Percentiles rank a stretch among this genome's conserved stretches.
These are phyloP conservation scores for Solanum piurae DNA, from an alignment of 257 asterid genomes.

Conservation along the genomic window DNA sequence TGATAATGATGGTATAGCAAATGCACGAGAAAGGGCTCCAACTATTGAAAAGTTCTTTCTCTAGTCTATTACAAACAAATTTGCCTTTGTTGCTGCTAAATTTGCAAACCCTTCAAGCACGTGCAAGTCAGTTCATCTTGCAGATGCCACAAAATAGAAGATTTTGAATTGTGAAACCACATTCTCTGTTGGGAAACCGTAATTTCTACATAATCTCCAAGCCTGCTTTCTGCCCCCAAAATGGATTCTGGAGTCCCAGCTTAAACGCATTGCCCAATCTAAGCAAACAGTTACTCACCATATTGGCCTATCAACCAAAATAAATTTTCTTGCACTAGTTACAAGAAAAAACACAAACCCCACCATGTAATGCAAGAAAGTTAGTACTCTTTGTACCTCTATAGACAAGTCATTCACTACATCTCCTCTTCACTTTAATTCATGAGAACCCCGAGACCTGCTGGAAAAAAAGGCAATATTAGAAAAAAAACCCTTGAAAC, in stretches of 20 bases:
- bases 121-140: constrained; percentile 23
- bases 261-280: constrained; percentile 34
- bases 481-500: not conserved
- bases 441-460: not conserved
- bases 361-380: constrained; percentile 26
- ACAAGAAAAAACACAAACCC: constrained; percentile 19
- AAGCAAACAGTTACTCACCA: constrained; percentile 57
- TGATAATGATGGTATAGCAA: constrained; percentile 62
- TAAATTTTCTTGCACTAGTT: constrained; percentile 10
- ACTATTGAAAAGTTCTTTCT: constrained; percentile 54
- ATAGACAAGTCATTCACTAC: constrained; percentile 4
- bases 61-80: constrained; percentile 37
- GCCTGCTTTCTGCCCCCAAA: constrained; percentile 29
- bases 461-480: not conserved
- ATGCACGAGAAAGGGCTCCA: constrained; percentile 59
- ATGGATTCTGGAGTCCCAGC: constrained; percentile 36
- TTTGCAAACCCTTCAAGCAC: constrained; percentile 43
- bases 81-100: constrained; percentile 56
- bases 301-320: constrained; percentile 21
- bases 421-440: not conserved
- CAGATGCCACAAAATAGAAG: constrained; percentile 24
- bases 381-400: constrained; percentile 47
- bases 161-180: constrained; percentile 20
- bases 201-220: constrained; percentile 33
- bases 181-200: constrained; percentile 34